Evolutionary conservation across 805 yeast species (phyloP).

Genomic region (Zygotorulaspora florentina): DNA sequence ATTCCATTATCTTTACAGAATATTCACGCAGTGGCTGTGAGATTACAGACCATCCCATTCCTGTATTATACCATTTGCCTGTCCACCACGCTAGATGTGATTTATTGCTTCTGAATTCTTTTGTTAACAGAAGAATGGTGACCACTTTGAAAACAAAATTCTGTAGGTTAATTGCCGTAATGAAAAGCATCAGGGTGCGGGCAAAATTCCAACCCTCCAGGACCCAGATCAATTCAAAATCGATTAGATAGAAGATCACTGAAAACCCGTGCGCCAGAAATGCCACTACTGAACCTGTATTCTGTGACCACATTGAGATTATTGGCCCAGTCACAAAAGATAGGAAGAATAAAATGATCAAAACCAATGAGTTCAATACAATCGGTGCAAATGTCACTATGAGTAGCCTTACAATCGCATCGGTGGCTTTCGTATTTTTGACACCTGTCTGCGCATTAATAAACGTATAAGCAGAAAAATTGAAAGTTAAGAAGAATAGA

Average conservation of each 20-base stretch:
- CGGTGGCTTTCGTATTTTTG: constrained; percentile 42
- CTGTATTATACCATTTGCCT: constrained; percentile 63
- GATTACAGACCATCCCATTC: constrained; percentile 56
- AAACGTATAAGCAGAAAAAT: constrained; percentile 69
- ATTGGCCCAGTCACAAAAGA: constrained; percentile 51
- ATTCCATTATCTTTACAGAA: constrained; percentile 58
- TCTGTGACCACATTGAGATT: constrained; percentile 38
- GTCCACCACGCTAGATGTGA: constrained; percentile 77
- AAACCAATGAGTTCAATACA: constrained; percentile 32
- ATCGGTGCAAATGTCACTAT: constrained; percentile 52
- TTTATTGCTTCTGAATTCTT: constrained; percentile 58
- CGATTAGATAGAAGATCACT: constrained; percentile 47
- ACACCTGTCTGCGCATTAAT: constrained; percentile 89
- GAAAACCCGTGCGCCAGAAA: constrained; percentile 51
- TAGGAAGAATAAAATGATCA: constrained; percentile 37
- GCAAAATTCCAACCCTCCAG: constrained; percentile 65
- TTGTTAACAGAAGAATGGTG: constrained; percentile 48
- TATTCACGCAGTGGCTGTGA: constrained; percentile 65
- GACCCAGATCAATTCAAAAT: constrained; percentile 62
- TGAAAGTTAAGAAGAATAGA: constrained; percentile 59
- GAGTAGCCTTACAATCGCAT: constrained; percentile 58
- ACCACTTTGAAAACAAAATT: constrained; percentile 50
- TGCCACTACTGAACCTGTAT: constrained; percentile 53
- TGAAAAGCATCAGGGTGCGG: constrained; percentile 56
- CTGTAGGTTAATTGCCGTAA: constrained; percentile 53